Percentiles rank a stretch among this genome's conserved stretches.
phyloP scores from a whole-genome alignment of 306 rosid species.

The Cicer arietinum region DNA sequence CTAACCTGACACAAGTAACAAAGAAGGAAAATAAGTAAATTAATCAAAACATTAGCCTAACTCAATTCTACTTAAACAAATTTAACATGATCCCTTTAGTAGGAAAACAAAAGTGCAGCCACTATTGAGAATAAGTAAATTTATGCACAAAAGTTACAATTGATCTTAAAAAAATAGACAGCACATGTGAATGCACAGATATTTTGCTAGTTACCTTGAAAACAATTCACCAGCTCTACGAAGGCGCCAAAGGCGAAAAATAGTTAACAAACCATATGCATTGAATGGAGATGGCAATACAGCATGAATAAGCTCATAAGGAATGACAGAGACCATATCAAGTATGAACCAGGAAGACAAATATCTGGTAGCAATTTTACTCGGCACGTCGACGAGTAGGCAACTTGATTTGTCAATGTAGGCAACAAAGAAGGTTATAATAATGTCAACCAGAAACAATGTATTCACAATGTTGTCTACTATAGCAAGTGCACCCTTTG shows the following conservation, averaged over 20 bases:
- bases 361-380: slow-evolving; percentile 69
- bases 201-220: slow-evolving; percentile 55
- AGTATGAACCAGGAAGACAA: slow-evolving; percentile 64
- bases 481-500: slow-evolving; percentile 46
- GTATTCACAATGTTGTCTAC: slow-evolving; percentile 67
- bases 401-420: slow-evolving; percentile 66
- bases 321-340: slow-evolving; percentile 68
- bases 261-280: slow-evolving; percentile 62
- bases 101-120: neutral
- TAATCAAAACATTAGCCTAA: neutral
- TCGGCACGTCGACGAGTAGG: slow-evolving; percentile 57
- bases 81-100: too few relatives aligned
- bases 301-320: slow-evolving; percentile 54
- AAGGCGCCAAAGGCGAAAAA: slow-evolving; percentile 91
- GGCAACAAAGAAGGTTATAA: slow-evolving; percentile 78
- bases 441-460: slow-evolving; percentile 65
- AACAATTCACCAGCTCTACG: slow-evolving; percentile 76
- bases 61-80: neutral
- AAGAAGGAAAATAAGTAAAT: neutral
- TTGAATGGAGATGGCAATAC: slow-evolving; percentile 55
- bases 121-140: neutral
- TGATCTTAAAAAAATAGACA: neutral
- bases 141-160: neutral
- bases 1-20: slow-evolving; percentile 60
- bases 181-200: too few relatives aligned